A percentile compares a stretch with the other conserved stretches of the same genome.
Conservation (phyloP, 2,329 filamentous ascomycete genomes). For the Neopestalotiopsis sp. region DNA sequence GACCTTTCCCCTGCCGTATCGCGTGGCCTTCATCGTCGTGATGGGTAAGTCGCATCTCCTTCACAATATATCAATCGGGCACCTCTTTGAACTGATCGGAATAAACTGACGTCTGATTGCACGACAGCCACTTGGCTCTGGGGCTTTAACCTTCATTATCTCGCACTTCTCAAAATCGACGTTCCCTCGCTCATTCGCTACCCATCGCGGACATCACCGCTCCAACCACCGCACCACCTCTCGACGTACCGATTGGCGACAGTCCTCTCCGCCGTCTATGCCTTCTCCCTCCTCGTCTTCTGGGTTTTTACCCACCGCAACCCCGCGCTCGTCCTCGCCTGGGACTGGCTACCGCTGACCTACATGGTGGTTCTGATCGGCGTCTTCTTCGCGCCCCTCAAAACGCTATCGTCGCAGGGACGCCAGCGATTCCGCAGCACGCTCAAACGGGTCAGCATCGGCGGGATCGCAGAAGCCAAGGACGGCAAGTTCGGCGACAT, state of each 20-base stretch:
- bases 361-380: slow-evolving; percentile 77
- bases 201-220: slow-evolving; percentile 71
- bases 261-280: slow-evolving; percentile 74
- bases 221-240: slow-evolving; percentile 75
- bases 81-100: background rate
- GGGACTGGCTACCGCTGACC: slow-evolving; percentile 85
- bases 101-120: slow-evolving; percentile 9
- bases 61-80: background rate
- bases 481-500: slow-evolving; percentile 97
- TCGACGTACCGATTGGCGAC: slow-evolving; percentile 87
- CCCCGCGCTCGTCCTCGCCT: slow-evolving; percentile 71
- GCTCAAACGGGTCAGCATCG: slow-evolving; percentile 78
- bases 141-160: slow-evolving; percentile 89
- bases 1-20: slow-evolving; percentile 86
- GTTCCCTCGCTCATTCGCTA: slow-evolving; percentile 87
- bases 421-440: slow-evolving; percentile 77
- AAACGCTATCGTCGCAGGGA: slow-evolving; percentile 70
- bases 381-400: slow-evolving; percentile 75
- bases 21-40: slow-evolving; percentile 84
- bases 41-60: slow-evolving; percentile 64
- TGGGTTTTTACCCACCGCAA: slow-evolving; percentile 80
- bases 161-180: slow-evolving; percentile 81
- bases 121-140: slow-evolving; percentile 87
- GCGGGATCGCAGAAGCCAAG: slow-evolving; percentile 82
- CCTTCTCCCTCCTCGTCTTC: slow-evolving; percentile 76